Evolutionary conservation across 208 protist genomes (phyloP), one percentile per base, ranked within the genome.

Genomic region (Zelonia costaricensis): DNA sequence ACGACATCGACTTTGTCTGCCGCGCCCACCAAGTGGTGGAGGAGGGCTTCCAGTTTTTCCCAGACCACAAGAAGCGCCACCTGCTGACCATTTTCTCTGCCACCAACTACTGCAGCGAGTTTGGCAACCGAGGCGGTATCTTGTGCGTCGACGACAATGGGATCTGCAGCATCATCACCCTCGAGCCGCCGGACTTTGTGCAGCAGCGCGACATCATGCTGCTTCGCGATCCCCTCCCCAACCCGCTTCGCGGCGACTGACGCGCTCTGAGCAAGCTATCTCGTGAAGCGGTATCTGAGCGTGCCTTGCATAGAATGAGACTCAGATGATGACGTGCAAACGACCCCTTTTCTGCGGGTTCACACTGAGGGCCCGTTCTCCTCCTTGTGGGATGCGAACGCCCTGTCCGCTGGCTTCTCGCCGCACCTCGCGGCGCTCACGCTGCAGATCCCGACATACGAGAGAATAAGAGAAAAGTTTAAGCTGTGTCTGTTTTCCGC

Each of bases 81-180:
- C 87, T 99, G 47, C 97, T 99, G 18, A 99, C 99, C 0, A 75
- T 99, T 8, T 99, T 99, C 76, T 99, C 94, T 1, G 99, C 99
- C 1, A 99, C 99, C 27, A 99, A 99, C 86, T 99, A 99, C 75
- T 99, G 98, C 81, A 98, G 97, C 57, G 98, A 99, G 72, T 99
- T 99, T 78, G 98, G 99, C 58, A 99, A 99, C 69, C 85, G 97
- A n/a, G 99, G 98, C 16, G 98, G 98, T 5, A 95, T 99, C 77
- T 94, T 99, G 86, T 92, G 84, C 48, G 94, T 99, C 0, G 97
- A 99, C 60, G 91, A 98, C 42, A 92, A 95, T 4, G 79, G 98
- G 0, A 97, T 98, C 56, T 99, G 98, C 63, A 89, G 82, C 48
- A 78, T 94, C 69, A 92, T 99, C 52, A 94, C 98, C 0, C 47